phyloP scores from a whole-genome alignment of 2,329 filamentous ascomycete species.

The Parastagonospora avenae region DNA sequence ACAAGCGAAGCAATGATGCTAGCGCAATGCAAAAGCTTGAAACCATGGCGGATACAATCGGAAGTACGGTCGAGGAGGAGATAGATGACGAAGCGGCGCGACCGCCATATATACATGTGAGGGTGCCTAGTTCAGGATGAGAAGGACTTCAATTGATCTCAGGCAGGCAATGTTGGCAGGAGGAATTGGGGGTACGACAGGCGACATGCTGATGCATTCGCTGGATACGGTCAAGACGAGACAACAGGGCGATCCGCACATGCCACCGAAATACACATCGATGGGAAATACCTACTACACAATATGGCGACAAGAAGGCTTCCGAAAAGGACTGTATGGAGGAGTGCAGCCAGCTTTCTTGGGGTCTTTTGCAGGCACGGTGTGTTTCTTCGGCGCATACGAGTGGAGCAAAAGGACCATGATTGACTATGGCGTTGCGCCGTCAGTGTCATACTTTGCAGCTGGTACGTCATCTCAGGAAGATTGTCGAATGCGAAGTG shows the following conservation, averaged over 20 bases:
- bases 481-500: neutral
- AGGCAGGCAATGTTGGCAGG: constrained; percentile 90
- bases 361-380: constrained; percentile 90
- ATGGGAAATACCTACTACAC: constrained; percentile 90
- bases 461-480: constrained; percentile 63
- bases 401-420: constrained; percentile 91
- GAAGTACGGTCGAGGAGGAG: constrained; percentile 26
- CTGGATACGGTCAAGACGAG: constrained; percentile 98
- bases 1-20: constrained; percentile 34
- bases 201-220: constrained; percentile 98
- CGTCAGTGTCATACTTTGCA: constrained; percentile 82
- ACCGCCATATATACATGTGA: constrained; percentile 56
- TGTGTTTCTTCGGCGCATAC: constrained; percentile 95
- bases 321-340: constrained; percentile 84
- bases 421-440: constrained; percentile 81
- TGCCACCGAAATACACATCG: constrained; percentile 90
- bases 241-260: constrained; percentile 92
- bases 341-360: constrained; percentile 91
- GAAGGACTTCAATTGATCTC: constrained; percentile 28
- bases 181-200: constrained; percentile 87
- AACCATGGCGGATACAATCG: constrained; percentile 26
- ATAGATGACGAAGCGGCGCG: constrained; percentile 51
- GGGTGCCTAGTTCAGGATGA: constrained; percentile 14
- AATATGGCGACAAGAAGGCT: constrained; percentile 89
- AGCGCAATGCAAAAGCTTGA: constrained; percentile 29